Evolutionary conservation across 768 basidiomycete genomes (phyloP), one percentile per base, ranked within the genome.

Genomic region (Auricularia cornea): DNA sequence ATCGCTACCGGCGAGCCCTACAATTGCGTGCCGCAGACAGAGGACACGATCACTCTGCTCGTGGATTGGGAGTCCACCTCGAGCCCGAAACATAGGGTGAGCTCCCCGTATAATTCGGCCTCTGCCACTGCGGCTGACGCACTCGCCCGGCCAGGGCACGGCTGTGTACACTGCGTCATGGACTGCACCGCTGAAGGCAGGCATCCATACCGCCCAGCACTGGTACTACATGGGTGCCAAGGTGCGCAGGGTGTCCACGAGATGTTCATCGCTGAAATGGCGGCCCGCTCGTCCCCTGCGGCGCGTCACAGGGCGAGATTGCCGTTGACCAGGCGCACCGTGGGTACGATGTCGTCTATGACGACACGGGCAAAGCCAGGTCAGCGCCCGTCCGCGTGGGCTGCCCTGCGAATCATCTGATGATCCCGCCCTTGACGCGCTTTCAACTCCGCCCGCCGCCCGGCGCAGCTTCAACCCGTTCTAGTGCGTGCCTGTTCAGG

Each of bases 171-270:
- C 94, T 3, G 93, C 94, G 10, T 90, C 89, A 60, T 97, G 94
- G 94, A 94, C 94, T 1, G 94, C 94, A 1, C 94, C 94, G 20
- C 77, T 93, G 64, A 90, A 90, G 72, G 81, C 90, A 26, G 94
- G 93, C n/a, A 82, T 96, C 10, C 93, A 95, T 73, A 88, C 89
- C 8, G 89, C 88, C 44, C 94, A 97, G 70, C 87, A 92, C 70
- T 95, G 91, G 90, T 93, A 95, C 75, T 95, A 94, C 76, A 92
- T 95, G 89, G 94, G 83, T 59, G 89, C 92, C 78, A 95, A 92
- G 81, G 92, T 86, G 61, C 8, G 74, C 63, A 23, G 26, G 35
- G 20, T 11, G 11, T 44, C 60, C 28, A 18, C 59, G 3, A 18
- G 28, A 35, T 60, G 68, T 59, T 23, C 48, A 11, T 12, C 44